Conservation (phyloP, 768 basidiomycete species). For the Lentinula sp. region DNA sequence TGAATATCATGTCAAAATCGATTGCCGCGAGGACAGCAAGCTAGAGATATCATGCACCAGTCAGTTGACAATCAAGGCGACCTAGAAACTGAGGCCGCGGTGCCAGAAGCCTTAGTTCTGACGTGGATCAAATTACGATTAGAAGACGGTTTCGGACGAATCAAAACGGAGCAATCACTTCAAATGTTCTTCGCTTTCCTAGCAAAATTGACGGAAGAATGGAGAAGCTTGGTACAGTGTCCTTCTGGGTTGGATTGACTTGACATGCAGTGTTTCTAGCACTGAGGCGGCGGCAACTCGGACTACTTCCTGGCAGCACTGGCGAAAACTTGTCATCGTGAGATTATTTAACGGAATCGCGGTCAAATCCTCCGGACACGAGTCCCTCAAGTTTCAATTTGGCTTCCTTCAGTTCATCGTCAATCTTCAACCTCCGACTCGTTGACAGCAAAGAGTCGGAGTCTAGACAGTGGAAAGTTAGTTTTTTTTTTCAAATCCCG, state of each 20-base stretch:
- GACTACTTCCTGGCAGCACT: too few species aligned
- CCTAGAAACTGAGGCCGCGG: background rate
- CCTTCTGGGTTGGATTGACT: background rate
- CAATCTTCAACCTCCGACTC: background rate
- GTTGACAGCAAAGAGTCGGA: background rate
- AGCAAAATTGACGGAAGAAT: too few species aligned
- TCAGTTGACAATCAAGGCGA: background rate
- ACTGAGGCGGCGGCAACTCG: background rate
- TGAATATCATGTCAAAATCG: background rate
- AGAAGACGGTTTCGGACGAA: background rate
- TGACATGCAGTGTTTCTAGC: background rate
- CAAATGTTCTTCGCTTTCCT: background rate
- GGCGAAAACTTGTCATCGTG: too few species aligned
- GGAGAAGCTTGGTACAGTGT: too few species aligned
- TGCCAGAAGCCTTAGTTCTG: background rate
- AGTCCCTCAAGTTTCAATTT: too few species aligned
- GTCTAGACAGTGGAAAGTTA: background rate
- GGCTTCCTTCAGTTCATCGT: background rate
- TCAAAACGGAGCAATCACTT: background rate
- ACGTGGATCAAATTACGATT: constrained; percentile 1
- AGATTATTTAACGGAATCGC: too few species aligned
- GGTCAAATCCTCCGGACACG: too few species aligned
- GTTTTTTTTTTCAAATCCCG: too few species aligned
- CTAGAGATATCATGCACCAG: background rate
- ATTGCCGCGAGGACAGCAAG: background rate